Evolutionary conservation across 495 filamentous ascomycete genomes (phyloP), one percentile per base, ranked within the genome.

Genomic region (Saxophila tyrrhenica): DNA sequence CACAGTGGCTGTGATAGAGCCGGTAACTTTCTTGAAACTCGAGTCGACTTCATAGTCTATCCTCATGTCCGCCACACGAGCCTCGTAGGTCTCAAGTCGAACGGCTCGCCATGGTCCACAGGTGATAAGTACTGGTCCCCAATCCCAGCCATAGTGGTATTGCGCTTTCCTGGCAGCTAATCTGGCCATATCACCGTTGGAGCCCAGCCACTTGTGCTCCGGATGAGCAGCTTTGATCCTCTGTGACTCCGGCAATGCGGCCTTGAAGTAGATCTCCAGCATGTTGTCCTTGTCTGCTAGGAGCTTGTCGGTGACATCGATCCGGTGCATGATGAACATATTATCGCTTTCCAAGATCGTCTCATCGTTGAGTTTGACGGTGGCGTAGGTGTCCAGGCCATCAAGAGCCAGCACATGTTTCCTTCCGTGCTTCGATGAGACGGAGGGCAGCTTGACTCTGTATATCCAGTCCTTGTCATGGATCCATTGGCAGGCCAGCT

Each of bases 111-210:
- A 70, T 25, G 68, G 68, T 21, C 68, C 68, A 51, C 68, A 66
- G 19, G 68, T 65, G 48, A 63, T 65, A 22, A 70, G 62, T 10
- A 68, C 53, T 19, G 68, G 68, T 11, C 67, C 67, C 68, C 68
- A 67, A 42, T 70, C 67, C 66, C 67, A 70, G 22, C 67, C 66
- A 59, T 58, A 69, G 49, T 70, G 67, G 43, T 67, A 70, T 51
- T 70, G 66, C 16, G 65, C 66, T 45, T 70, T 70, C 23, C 67
- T 50, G 1, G 63, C 66, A 0, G 64, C 64, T 42, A 70, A 53
- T 13, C 67, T 56, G n/a, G 64, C 55, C 62, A 65, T 65, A 45
- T 70, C 67, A 24, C 66, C 67, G 51, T 70, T 70, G 62, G 65
- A 68, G 16, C 67, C 63, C 15, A 65, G 57, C 67, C 66, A 70